These are phyloP conservation scores for Aphanocladium album DNA, from an alignment of 2,329 filamentous ascomycete species.

Conservation along the genomic window DNA sequence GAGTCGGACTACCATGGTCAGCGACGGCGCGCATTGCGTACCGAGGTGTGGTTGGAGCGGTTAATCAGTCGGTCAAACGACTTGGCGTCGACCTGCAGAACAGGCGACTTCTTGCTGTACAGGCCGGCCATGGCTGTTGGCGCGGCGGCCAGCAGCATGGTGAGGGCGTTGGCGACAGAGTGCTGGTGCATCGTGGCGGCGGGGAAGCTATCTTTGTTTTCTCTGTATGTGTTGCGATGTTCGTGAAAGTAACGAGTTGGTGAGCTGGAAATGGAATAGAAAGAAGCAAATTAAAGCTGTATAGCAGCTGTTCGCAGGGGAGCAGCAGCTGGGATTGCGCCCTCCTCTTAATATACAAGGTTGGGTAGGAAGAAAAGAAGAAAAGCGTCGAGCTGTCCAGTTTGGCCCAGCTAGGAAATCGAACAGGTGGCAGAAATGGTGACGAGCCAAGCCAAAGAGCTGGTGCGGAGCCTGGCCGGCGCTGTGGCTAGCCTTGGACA, in stretches of 20 bases:
- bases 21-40: conserved; percentile 39
- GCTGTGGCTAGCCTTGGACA: not conserved
- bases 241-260: not conserved
- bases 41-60: conserved; percentile 86
- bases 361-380: not conserved
- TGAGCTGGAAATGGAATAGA: not conserved
- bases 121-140: conserved; percentile 64
- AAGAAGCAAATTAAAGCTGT: not conserved
- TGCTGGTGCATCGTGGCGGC: conserved; percentile 11
- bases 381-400: not conserved
- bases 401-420: conserved; percentile 3
- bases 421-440: conserved; percentile 9
- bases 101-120: conserved; percentile 82
- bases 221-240: not conserved
- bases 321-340: not conserved
- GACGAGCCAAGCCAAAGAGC: not conserved
- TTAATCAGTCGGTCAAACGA: conserved; percentile 79
- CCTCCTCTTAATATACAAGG: not conserved
- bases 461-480: not conserved
- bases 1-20: not conserved
- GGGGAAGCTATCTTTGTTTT: not conserved
- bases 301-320: too few relatives aligned
- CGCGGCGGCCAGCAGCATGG: conserved; percentile 59
- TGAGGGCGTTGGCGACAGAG: conserved; percentile 22
- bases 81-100: conserved; percentile 74